Evolutionary conservation across 2,329 filamentous ascomycete species (phyloP), one percentile per base, ranked within the genome.

Genomic region (Hypoxylon sp.): DNA sequence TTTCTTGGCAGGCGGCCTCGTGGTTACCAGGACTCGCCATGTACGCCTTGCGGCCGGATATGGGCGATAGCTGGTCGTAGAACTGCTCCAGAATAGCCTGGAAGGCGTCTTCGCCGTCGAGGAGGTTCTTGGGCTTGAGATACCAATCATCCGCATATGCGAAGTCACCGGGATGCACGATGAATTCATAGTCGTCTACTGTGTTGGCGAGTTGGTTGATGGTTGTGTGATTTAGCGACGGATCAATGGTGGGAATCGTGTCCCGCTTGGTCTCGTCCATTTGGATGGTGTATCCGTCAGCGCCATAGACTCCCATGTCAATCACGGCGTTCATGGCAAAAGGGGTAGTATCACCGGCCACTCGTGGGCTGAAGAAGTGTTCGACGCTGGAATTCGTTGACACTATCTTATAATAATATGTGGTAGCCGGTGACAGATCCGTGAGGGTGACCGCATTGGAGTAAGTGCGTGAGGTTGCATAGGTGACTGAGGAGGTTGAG

Each of bases 141-240:
- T 80, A 80, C 87, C 87, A 89, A 75, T 88, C 84, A 66, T 89
- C 87, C 1, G 87, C 87, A 70, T 90, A 90, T 0, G 78, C 87
- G 13, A 89, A 80, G 72, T 90, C 87, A 4, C 85, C 85, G 0
- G 84, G 84, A 70, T 87, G 85, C 31, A 86, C 74, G 47, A 87
- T 77, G 48, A 89, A 78, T 70, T 89, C 87, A 73, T 88, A 89
- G 66, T 86, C 82, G 71, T 88, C 78, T 35, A 85, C 79, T 0
- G 82, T 88, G 13, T 78, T 73, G 2, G 86, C 85, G 1, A 89
- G 82, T 2, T 82, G 82, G 14, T 80, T 81, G 63, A 89, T 89
- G n/a, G 87, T 89, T 2, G 85, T 86, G 78, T 88, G 86, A 73
- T 88, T 87, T 0, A 88, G 79, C 9, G 83, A 82, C 2, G 86